These are phyloP conservation scores for Apostasia shenzhenica DNA, from an alignment of 106 monocot genomes.

Conservation along the genomic window DNA sequence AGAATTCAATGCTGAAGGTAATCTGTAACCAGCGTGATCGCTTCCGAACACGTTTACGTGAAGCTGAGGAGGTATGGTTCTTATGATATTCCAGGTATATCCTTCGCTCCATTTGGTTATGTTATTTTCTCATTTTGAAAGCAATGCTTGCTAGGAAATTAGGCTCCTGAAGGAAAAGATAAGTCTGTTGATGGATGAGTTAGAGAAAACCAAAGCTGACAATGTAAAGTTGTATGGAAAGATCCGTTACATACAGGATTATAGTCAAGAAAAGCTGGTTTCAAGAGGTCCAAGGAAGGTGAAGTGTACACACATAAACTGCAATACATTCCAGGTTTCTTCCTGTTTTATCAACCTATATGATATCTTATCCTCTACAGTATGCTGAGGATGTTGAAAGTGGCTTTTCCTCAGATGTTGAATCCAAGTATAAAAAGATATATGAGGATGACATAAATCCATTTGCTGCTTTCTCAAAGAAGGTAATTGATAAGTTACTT, in stretches of 20 bases:
- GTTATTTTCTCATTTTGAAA: slow-evolving; percentile 9
- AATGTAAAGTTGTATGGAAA: slow-evolving; percentile 97
- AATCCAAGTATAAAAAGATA: slow-evolving; percentile 97
- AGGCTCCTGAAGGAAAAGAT: slow-evolving; percentile 87
- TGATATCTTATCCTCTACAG: slow-evolving; percentile 25
- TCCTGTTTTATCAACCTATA: slow-evolving; percentile 5
- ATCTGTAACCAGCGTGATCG: slow-evolving; percentile 98
- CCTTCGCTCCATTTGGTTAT: background rate
- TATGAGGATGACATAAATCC: slow-evolving; percentile 99
- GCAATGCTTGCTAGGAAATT: slow-evolving; percentile 45
- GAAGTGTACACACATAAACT: background rate
- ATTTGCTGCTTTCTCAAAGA: slow-evolving; percentile 98
- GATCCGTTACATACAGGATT: slow-evolving; percentile 96
- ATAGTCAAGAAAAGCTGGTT: slow-evolving; percentile 85
- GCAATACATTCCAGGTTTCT: slow-evolving; percentile 2
- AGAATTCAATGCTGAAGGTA: slow-evolving; percentile 98
- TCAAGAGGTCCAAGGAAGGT: slow-evolving; percentile 98
- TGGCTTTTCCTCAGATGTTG: slow-evolving; percentile 88
- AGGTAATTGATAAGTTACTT: slow-evolving; percentile 27
- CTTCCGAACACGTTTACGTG: slow-evolving; percentile 72
- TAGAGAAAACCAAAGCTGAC: slow-evolving; percentile 94
- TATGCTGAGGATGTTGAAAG: slow-evolving; percentile 95
- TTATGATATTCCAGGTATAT: background rate
- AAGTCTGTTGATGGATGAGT: slow-evolving; percentile 54
- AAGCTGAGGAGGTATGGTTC: slow-evolving; percentile 84